phyloP scores from a whole-genome alignment of 768 basidiomycete species.

The Lactifluus volemus region DNA sequence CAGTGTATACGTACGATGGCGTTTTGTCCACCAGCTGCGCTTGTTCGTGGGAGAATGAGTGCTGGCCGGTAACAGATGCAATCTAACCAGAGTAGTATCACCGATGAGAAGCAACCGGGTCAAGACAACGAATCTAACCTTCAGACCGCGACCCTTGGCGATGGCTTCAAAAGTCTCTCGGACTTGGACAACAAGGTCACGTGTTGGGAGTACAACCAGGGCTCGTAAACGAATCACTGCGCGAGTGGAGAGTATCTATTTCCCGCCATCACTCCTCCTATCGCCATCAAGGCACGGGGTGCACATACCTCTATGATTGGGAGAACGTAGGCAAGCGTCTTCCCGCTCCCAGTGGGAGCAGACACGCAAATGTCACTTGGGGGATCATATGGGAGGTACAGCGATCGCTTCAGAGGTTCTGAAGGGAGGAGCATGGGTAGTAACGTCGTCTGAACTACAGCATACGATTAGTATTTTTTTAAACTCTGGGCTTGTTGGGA shows the following conservation, averaged over 20 bases:
- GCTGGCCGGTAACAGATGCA: slow-evolving; percentile 86
- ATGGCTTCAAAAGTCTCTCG: slow-evolving; percentile 85
- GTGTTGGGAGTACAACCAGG: slow-evolving; percentile 84
- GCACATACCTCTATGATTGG: slow-evolving; percentile 76
- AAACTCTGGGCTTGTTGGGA: not conserved
- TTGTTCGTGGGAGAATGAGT: slow-evolving; percentile 91
- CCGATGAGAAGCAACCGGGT: not conserved
- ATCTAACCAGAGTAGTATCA: slow-evolving; percentile 30
- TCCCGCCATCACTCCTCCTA: not conserved
- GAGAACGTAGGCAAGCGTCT: slow-evolving; percentile 92
- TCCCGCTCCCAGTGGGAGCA: slow-evolving; percentile 96
- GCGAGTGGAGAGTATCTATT: slow-evolving; percentile 59
- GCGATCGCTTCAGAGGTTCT: slow-evolving; percentile 30
- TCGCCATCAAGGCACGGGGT: not conserved
- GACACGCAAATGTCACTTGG: slow-evolving; percentile 86
- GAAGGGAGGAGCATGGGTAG: slow-evolving; percentile 69
- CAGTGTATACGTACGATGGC: slow-evolving; percentile 34
- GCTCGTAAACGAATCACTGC: slow-evolving; percentile 81
- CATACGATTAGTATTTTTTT: not conserved
- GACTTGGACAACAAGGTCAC: slow-evolving; percentile 89
- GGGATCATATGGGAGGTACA: slow-evolving; percentile 60
- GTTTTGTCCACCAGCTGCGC: slow-evolving; percentile 59
- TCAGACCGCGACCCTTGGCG: slow-evolving; percentile 77
- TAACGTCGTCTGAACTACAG: slow-evolving; percentile 78
- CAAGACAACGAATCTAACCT: slow-evolving; percentile 38